These are phyloP conservation scores for Candida pini DNA, from an alignment of 805 yeast genomes.

Conservation along the genomic window DNA sequence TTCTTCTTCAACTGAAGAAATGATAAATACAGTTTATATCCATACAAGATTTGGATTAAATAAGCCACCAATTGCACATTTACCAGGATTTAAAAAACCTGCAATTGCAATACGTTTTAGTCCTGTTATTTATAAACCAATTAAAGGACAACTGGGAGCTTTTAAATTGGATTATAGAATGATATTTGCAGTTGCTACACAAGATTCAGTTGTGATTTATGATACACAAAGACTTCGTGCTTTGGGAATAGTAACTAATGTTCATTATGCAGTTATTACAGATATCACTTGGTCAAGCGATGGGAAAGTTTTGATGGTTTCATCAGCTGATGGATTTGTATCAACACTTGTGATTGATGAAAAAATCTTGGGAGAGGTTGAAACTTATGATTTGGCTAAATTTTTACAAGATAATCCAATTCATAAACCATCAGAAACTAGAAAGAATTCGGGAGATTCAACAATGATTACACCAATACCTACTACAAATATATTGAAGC, in stretches of 20 bases:
- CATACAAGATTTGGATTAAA: slow-evolving; percentile 67
- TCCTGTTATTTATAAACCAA: slow-evolving; percentile 51
- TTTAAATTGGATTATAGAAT: slow-evolving; percentile 69
- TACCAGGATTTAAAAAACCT: slow-evolving; percentile 78
- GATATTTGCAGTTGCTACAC: slow-evolving; percentile 90
- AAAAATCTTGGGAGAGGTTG: slow-evolving; percentile 50
- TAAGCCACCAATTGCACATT: slow-evolving; percentile 66
- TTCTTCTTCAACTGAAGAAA: slow-evolving; percentile 8
- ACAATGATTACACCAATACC: background rate
- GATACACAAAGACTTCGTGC: slow-evolving; percentile 72
- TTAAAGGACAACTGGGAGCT: slow-evolving; percentile 19
- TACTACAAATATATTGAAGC: background rate
- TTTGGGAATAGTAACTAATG: slow-evolving; percentile 64
- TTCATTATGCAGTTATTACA: slow-evolving; percentile 86
- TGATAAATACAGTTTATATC: slow-evolving; percentile 67
- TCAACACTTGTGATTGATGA: slow-evolving; percentile 54
- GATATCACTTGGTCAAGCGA: slow-evolving; percentile 82
- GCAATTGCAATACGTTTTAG: slow-evolving; percentile 79
- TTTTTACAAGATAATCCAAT: slow-evolving; percentile 12
- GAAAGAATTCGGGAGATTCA: too few relatives aligned
- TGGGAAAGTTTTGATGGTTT: slow-evolving; percentile 63
- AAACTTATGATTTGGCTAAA: slow-evolving; percentile 22
- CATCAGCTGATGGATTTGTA: slow-evolving; percentile 93
- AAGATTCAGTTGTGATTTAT: slow-evolving; percentile 74
- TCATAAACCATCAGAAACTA: background rate